phyloP scores from a whole-genome alignment of 345 rosid species.

The Geranium brycei region DNA sequence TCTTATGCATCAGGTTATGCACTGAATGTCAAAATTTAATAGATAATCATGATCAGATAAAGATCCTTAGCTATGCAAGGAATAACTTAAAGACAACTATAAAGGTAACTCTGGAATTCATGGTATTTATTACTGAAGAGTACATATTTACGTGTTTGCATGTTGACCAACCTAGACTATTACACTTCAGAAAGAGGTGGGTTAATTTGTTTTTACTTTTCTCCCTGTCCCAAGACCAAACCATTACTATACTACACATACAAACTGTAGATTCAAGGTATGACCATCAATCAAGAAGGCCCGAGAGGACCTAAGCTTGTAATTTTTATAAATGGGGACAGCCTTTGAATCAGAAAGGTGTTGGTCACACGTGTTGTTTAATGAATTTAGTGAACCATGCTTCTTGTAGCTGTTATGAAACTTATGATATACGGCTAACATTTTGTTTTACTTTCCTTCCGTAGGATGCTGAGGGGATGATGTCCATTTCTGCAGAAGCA shows the following conservation, averaged over 20 bases:
- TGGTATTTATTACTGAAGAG: not conserved
- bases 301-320: not conserved
- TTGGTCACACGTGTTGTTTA: not conserved
- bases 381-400: not conserved
- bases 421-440: constrained; percentile 1
- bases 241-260: not conserved
- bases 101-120: constrained; percentile 37
- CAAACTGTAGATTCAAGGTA: not conserved
- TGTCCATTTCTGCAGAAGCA: constrained; percentile 98
- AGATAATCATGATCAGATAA: constrained; percentile 95
- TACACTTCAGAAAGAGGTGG: not conserved
- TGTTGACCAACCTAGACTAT: too few species aligned
- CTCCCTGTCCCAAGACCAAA: not conserved
- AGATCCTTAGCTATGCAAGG: constrained; percentile 90
- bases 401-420: not conserved
- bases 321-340: not conserved
- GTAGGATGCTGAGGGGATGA: constrained; percentile 98
- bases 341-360: not conserved
- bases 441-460: constrained; percentile 10
- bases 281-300: not conserved
- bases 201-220: not conserved
- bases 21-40: constrained; percentile 94
- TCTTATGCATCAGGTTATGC: constrained; percentile 49
- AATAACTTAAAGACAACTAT: constrained; percentile 82
- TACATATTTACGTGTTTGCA: constrained; percentile 1